Percentiles rank a stretch among this genome's conserved stretches.
Evolutionary conservation across 345 rosid genomes (phyloP).

Genomic region (Angophora floribunda): DNA sequence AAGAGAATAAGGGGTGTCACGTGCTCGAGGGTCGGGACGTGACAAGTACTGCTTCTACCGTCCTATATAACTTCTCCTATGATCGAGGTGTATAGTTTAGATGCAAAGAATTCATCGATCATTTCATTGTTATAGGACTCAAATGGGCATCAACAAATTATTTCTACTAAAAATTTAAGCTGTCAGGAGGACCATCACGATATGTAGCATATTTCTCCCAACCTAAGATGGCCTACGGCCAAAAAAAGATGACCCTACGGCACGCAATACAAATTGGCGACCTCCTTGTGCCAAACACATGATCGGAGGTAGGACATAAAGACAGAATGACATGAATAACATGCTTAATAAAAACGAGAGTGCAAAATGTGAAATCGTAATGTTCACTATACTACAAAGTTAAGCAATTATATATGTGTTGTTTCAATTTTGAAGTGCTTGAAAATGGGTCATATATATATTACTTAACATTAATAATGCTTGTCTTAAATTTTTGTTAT

Average conservation of each 20-base stretch:
- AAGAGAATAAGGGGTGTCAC: too few relatives aligned
- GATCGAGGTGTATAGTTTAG: neutral
- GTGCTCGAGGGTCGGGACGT: too few relatives aligned
- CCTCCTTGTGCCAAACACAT: neutral
- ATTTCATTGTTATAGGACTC: neutral
- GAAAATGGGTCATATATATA: neutral
- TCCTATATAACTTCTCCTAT: neutral
- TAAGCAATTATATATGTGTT: neutral
- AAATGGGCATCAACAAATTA: neutral
- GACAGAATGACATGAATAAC: neutral
- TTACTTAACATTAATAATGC: neutral
- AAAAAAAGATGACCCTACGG: too few relatives aligned
- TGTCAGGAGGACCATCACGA: neutral
- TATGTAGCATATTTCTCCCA: neutral
- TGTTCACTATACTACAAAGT: neutral
- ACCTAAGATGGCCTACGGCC: neutral
- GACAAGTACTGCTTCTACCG: neutral
- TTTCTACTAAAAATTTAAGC: neutral
- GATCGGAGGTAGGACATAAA: neutral
- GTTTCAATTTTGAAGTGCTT: neutral
- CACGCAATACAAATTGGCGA: neutral
- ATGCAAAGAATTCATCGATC: neutral
- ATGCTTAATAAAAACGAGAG: neutral
- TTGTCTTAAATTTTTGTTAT: neutral
- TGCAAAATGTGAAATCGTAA: too few relatives aligned